Percentiles rank a stretch among this genome's conserved stretches.
These are phyloP conservation scores for Diplodia seriata DNA, from an alignment of 2,329 filamentous ascomycete species.

Conservation along the genomic window DNA sequence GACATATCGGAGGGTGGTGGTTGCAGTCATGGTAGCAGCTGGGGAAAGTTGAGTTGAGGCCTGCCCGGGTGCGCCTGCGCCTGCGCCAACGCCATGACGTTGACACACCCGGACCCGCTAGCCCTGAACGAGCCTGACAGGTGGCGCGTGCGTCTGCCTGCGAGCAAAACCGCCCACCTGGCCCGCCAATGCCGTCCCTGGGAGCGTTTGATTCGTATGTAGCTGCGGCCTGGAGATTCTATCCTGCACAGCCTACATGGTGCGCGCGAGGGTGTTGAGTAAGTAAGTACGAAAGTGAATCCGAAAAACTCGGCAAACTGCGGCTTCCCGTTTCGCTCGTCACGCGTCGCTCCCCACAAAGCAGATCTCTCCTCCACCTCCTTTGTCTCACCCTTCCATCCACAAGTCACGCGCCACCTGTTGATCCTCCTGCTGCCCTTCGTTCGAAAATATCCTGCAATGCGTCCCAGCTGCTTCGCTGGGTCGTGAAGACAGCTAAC, in stretches of 20 bases:
- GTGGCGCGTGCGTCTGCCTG: slow-evolving; percentile 8
- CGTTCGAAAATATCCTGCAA: neutral
- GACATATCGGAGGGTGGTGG: slow-evolving; percentile 5
- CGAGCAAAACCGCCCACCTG: neutral
- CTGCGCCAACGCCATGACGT: slow-evolving; percentile 24
- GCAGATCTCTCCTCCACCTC: neutral
- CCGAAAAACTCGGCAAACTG: neutral
- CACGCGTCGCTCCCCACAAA: neutral
- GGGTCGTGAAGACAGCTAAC: neutral
- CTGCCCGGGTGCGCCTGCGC: slow-evolving; percentile 3
- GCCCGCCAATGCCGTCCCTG: neutral
- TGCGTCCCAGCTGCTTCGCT: too few species aligned
- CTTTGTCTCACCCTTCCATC: slow-evolving; percentile 14
- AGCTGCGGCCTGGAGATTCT: neutral
- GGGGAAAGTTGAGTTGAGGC: slow-evolving; percentile 5
- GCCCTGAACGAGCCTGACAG: slow-evolving; percentile 6
- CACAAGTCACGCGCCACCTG: too few species aligned
- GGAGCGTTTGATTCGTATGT: neutral
- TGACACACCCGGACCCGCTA: slow-evolving; percentile 8
- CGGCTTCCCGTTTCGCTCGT: slow-evolving; percentile 4
- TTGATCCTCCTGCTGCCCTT: neutral
- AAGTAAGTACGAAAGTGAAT: neutral
- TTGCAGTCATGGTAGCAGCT: slow-evolving; percentile 3
- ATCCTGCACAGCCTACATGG: neutral
- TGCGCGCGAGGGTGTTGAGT: neutral